Evolutionary conservation across 441 rosid species (phyloP), one percentile per base, ranked within the genome.

Genomic region (Kokia cookei): DNA sequence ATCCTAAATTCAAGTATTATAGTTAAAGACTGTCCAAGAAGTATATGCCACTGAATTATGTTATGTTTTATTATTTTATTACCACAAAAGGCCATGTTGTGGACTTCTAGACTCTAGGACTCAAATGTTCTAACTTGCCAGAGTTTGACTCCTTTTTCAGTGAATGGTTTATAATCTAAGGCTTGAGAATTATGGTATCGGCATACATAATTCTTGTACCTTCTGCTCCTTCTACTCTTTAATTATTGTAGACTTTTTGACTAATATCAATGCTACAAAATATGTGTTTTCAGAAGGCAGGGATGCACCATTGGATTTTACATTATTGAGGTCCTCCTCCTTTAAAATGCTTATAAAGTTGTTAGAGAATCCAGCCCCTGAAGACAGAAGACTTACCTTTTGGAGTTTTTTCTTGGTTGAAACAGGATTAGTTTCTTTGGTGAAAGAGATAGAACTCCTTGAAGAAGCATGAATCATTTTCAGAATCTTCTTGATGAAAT

Each of bases 401-500:
- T 79, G 82, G 76, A 88, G 63, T 73, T 78, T 91, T 63, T 87
- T 89, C 86, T 84, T 89, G 71, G 83, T 76, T 69, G 91, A 77
- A 75, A 53, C 74, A 65, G 84, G 75, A 74, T 79, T 78, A 47
- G 75, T 74, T 61, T 81, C 81, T 50, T 73, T 72, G 72, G 64
- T 43, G 66, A 74, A 58, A 51, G 75, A 51, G 60, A 50, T 65
- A n/a, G 82, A 71, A 73, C 69, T 67, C 82, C 69, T 80, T 58
- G 90, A 73, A 73, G 88, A 76, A 65, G 84, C 47, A 53, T 82
- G 77, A 43, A 93, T 73, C 85, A 81, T 91, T 81, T 74, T 85
- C 72, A 91, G 83, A 68, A 90, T 76, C 85, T 84, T 91, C 79
- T 86, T 93, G 57, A 90, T 64, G 79, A 85, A 76, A 75, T 81